These are phyloP conservation scores for Schizosaccharomyces cryophilus DNA, from an alignment of 805 yeast genomes.

Conservation along the genomic window DNA sequence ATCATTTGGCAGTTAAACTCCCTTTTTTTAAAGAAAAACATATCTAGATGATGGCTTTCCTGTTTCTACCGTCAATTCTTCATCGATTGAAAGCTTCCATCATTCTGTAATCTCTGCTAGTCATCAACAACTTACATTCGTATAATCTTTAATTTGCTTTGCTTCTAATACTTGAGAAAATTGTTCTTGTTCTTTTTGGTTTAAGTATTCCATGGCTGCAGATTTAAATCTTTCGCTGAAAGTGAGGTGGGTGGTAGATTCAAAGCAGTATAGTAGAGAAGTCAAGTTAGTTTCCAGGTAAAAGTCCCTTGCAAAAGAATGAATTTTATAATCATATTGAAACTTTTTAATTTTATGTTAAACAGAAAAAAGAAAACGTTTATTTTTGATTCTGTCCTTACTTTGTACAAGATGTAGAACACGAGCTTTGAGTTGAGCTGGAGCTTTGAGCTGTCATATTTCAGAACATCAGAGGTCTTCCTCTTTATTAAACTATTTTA, in stretches of 20 bases:
- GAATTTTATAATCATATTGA: too few species aligned
- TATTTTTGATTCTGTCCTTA: not conserved
- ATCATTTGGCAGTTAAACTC: slow-evolving; percentile 6
- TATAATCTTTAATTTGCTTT: slow-evolving; percentile 96
- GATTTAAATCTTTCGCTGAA: not conserved
- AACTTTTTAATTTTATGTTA: too few species aligned
- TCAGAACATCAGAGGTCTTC: too few species aligned
- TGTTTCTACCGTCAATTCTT: not conserved
- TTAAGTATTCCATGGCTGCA: slow-evolving; percentile 61
- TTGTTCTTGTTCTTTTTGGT: slow-evolving; percentile 87
- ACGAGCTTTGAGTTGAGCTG: too few species aligned
- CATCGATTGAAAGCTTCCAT: too few species aligned
- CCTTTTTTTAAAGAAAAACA: slow-evolving; percentile 1
- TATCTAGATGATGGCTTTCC: not conserved
- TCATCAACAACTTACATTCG: slow-evolving; percentile 31
- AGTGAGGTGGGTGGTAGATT: not conserved
- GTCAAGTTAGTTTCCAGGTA: not conserved
- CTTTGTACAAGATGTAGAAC: not conserved
- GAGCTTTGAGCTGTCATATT: too few species aligned
- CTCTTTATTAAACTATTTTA: too few species aligned
- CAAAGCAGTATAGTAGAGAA: not conserved
- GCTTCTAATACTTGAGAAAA: slow-evolving; percentile 87
- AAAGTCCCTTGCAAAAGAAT: not conserved
- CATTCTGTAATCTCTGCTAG: too few species aligned
- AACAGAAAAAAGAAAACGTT: not conserved